phyloP scores from a whole-genome alignment of 257 asterid species.

The Ilex aquifolium region DNA sequence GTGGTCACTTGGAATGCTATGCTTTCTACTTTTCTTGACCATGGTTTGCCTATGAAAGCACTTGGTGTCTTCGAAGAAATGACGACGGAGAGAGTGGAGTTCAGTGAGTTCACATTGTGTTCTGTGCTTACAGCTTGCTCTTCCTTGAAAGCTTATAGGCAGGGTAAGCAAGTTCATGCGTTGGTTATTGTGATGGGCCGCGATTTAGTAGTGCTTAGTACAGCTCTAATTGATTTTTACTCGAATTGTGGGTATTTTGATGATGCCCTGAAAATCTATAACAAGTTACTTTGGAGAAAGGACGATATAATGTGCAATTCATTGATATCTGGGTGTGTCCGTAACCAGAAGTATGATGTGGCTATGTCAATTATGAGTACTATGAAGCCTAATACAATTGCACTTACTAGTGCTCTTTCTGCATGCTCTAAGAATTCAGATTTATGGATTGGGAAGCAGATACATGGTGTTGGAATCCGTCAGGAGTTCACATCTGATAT shows the following conservation, averaged over 20 bases:
- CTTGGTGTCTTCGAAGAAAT: constrained; percentile 7
- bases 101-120: constrained; percentile 19
- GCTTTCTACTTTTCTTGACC: constrained; percentile 13
- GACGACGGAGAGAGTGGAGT: constrained; percentile 12
- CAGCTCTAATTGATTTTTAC: constrained; percentile 22
- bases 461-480: constrained; percentile 17
- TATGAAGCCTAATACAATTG: constrained; percentile 15
- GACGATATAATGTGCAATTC: constrained; percentile 19
- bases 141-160: constrained; percentile 15
- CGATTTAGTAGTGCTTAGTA: constrained; percentile 20
- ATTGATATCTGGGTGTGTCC: constrained; percentile 17
- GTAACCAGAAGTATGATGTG: constrained; percentile 15
- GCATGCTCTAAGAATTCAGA: constrained; percentile 21
- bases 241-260: constrained; percentile 15
- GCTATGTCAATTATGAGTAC: constrained; percentile 15
- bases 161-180: constrained; percentile 22
- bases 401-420: constrained; percentile 20
- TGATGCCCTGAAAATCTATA: constrained; percentile 18
- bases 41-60: constrained; percentile 15
- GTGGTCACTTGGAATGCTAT: constrained; percentile 25
- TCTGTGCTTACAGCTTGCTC: constrained; percentile 23
- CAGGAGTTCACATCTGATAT: constrained; percentile 10
- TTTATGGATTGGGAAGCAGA: constrained; percentile 24
- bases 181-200: constrained; percentile 16
- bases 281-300: constrained; percentile 13